phyloP scores from a whole-genome alignment of 1,284 basidiomycete genomes.

The Coniophora puteana region DNA sequence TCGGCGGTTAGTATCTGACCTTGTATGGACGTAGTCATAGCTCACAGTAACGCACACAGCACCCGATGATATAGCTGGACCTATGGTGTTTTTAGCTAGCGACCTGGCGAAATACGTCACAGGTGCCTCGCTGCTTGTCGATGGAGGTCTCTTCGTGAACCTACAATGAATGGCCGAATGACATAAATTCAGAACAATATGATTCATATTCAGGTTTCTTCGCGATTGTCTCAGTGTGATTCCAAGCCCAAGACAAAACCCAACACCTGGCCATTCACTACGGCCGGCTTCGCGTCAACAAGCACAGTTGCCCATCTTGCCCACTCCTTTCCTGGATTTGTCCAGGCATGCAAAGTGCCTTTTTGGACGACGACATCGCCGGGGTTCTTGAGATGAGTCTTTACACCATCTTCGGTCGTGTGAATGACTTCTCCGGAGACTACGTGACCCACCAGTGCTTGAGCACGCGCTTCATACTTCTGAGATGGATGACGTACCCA shows the following conservation, averaged over 20 bases:
- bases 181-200: neutral
- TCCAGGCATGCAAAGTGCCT: slow-evolving; percentile 60
- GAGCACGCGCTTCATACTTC: neutral
- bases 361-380: slow-evolving; percentile 57
- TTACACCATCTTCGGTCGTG: slow-evolving; percentile 53
- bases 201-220: slow-evolving; percentile 1
- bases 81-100: slow-evolving; percentile 73
- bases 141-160: slow-evolving; percentile 78
- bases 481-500: slow-evolving; percentile 36
- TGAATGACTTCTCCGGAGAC: slow-evolving; percentile 53
- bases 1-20: slow-evolving; percentile 49
- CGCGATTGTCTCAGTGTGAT: neutral
- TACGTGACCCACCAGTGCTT: slow-evolving; percentile 18
- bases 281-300: slow-evolving; percentile 50
- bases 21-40: too few relatives aligned
- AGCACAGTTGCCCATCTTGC: slow-evolving; percentile 52
- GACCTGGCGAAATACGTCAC: slow-evolving; percentile 76
- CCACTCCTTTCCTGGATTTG: slow-evolving; percentile 50
- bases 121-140: slow-evolving; percentile 67
- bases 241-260: slow-evolving; percentile 2
- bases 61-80: slow-evolving; percentile 75
- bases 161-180: slow-evolving; percentile 49
- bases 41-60: slow-evolving; percentile 31
- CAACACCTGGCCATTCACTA: slow-evolving; percentile 42
- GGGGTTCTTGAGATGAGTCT: slow-evolving; percentile 49